These are phyloP conservation scores for Waltiozyma sp. DNA, from an alignment of 1,139 yeast genomes.

Conservation along the genomic window DNA sequence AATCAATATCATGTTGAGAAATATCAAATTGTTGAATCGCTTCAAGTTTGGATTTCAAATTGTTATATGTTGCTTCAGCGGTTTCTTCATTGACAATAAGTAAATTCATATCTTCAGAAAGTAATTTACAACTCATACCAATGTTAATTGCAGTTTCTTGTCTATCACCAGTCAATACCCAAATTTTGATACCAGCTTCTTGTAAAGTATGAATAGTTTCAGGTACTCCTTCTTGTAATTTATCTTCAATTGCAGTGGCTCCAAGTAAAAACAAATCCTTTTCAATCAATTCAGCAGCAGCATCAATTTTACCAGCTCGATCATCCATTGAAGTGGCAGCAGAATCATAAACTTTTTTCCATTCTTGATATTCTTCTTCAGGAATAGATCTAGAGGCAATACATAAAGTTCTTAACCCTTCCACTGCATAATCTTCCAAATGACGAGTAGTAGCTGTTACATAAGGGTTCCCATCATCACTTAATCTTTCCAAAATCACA, in stretches of 20 bases:
- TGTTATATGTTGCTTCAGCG: conserved; percentile 60
- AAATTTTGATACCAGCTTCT: conserved; percentile 85
- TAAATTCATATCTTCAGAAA: conserved; percentile 93
- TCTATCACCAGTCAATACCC: conserved; percentile 99
- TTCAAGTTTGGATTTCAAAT: conserved; percentile 61
- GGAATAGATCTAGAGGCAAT: conserved; percentile 76
- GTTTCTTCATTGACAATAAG: conserved; percentile 80
- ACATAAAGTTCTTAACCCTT: conserved; percentile 91
- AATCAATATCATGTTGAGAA: conserved; percentile 59
- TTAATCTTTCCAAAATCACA: conserved; percentile 78
- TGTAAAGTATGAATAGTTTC: conserved; percentile 87
- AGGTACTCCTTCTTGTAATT: conserved; percentile 90
- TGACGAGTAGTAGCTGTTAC: conserved; percentile 77
- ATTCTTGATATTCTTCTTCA: conserved; percentile 62
- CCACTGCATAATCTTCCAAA: conserved; percentile 92
- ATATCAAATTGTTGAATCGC: conserved; percentile 64
- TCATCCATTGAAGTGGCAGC: conserved; percentile 78
- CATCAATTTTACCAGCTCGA: conserved; percentile 68
- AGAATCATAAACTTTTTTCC: conserved; percentile 51
- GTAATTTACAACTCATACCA: conserved; percentile 84
- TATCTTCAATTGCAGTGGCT: conserved; percentile 97
- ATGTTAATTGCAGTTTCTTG: conserved; percentile 96
- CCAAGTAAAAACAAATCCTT: conserved; percentile 71
- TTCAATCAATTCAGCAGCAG: conserved; percentile 80
- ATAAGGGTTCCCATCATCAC: conserved; percentile 56